Evolutionary conservation across 78 protist species (phyloP), one percentile per base, ranked within the genome.

Genomic region (Cavenderia fasciculata): DNA sequence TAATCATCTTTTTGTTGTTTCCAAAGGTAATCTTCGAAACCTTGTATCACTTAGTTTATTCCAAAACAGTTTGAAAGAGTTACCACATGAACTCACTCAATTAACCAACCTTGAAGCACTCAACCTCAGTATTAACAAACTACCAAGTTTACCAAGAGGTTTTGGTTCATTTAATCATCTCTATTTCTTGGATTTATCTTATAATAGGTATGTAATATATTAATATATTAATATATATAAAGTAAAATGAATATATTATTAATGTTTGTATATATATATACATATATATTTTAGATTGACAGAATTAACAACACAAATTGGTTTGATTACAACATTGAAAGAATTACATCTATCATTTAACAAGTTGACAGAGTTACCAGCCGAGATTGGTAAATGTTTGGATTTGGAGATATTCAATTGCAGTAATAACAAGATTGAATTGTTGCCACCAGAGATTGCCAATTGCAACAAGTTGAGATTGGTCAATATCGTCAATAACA

Each of bases 141-240:
- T 87, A 27, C 59, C 38, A 75, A 63, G 86, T 18, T 47, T 87
- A 38, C 93, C 93, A 70, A 75, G 93, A 59, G 93, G 93, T 33
- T 87, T 87, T 47, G 93, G 93, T 49, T 63, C 93, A 41, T 87
- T 87, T 44, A 87, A 87, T 56, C 77, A 73, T 66, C 61, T 87
- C 18, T 62, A 40, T 33, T 74, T 87, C 47, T 74, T 87, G 33
- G 93, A 87, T 87, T 43, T 87, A 40, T 43, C 65, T 27, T 87
- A 87, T 46, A 87, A 87, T 74, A 76, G 57, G 76, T 71, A 51
- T 2, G 52, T 23, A 65, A 54, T 18, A 18, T 4, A 54, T 54
- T 18, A n/a, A 12, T 18, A 54, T 54, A 12, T 54, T 54, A 4
- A 54, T 14, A 10, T 54, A 46, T 46, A 14, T 21, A 40, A 40